Base-by-base conservation (phyloP, 2,329 filamentous ascomycete genomes). In the Apiospora arundinis region DNA sequence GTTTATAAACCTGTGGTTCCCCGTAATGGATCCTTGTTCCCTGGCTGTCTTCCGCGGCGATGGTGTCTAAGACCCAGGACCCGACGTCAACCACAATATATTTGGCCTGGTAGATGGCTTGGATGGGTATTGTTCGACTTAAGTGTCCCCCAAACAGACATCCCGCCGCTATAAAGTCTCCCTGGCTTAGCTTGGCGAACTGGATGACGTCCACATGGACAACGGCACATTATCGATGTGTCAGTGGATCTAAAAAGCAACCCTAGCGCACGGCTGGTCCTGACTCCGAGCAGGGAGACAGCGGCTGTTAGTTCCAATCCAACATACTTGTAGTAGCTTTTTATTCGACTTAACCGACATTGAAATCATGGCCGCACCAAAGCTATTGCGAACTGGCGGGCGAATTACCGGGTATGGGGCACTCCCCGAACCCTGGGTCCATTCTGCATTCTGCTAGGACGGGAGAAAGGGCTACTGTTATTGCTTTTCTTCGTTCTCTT, bases 251-350 rank as follows among this genome's bases (percentile, higher is more conserved):
- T 11, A 18, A 63, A 63, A 40, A 63, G 56, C 56, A 40, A 21
- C 21, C 56, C 32, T 63, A 63, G 56, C 32, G 56, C 56, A 63
- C 56, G 56, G 56, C 32, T 63, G 32, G 7, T 23, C 14, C 56
- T 63, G 56, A 40, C 32, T 63, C 56, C 56, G 56, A 63, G 32
- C 32, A 40, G 56, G 56, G 56, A n/a, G 32, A 63, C 42, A 32
- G 23, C 16, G 25, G 25, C 25, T 8, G 14, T 32, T 32, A 56
- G 25, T 32, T 32, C 25, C 14, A 32, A 32, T 32, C 32, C 32
- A 32, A 32, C 14, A 8, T 5, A 16, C n/a, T n/a, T 52, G 49
- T 18, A 25, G 32, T n/a, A 37, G 52, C 28, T 40, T n/a, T 32
- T 21, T 32, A 63, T 63, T 40, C 21, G 32, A 40, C 21, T 40